Evolutionary conservation across 495 filamentous ascomycete genomes (phyloP).

Genomic region (Pseudevernia furfuracea): DNA sequence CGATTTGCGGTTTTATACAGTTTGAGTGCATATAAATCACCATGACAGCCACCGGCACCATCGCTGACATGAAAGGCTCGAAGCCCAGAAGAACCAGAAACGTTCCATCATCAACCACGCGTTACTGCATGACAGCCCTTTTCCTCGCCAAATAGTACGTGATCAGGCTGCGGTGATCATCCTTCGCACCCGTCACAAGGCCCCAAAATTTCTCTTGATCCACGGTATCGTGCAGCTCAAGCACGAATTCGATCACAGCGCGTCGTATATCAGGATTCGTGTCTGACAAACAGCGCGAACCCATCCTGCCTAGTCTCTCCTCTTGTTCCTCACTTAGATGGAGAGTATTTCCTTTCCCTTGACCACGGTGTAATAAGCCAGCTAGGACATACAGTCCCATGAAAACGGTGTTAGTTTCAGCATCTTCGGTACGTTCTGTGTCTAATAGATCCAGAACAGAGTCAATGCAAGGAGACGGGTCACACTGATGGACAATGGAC

Average conservation of each 20-base stretch:
- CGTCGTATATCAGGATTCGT: conserved; percentile 70
- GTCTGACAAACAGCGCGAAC: conserved; percentile 56
- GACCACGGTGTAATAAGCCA: conserved; percentile 35
- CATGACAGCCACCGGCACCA: background rate
- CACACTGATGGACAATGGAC: conserved; percentile 43
- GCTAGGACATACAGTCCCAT: conserved; percentile 57
- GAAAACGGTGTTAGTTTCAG: conserved; percentile 25
- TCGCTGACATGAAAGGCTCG: conserved; percentile 1
- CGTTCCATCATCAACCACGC: background rate
- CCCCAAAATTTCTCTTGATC: conserved; percentile 59
- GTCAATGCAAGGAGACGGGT: conserved; percentile 42
- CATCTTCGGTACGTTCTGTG: conserved; percentile 30
- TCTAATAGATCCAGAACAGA: conserved; percentile 44
- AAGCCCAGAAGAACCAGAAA: background rate
- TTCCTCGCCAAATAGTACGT: conserved; percentile 74
- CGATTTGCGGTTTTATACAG: background rate
- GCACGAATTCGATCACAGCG: conserved; percentile 68
- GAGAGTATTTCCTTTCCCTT: conserved; percentile 26
- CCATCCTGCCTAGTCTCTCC: conserved; percentile 45
- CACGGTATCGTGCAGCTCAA: conserved; percentile 62
- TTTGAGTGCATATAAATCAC: background rate
- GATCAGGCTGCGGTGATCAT: conserved; percentile 65
- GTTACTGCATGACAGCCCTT: conserved; percentile 17
- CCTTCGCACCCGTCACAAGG: conserved; percentile 51
- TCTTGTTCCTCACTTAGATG: conserved; percentile 11